A percentile compares a stretch with the other conserved stretches of the same genome.
Evolutionary conservation across 164 flowering plant genomes (phyloP).

Genomic region (Aristolochia californica): DNA sequence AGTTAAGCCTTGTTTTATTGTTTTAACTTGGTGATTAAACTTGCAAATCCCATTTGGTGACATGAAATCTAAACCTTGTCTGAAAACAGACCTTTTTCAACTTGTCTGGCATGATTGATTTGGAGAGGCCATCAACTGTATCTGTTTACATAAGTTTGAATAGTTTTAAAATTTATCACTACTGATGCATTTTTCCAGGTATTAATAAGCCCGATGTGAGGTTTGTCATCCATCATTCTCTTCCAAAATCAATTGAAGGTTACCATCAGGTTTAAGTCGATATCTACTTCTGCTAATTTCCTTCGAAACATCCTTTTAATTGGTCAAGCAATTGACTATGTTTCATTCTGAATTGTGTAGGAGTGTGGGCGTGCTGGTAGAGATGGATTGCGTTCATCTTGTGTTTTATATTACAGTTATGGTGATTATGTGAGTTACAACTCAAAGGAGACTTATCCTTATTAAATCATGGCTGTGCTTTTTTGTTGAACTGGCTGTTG

Average conservation of each 20-base stretch:
- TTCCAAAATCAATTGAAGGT: constrained; percentile 98
- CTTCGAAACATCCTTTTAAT: not conserved
- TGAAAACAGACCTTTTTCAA: too few species aligned
- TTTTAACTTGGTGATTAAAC: too few species aligned
- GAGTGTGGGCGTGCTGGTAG: constrained; percentile 99
- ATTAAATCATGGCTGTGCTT: not conserved
- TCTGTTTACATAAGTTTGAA: not conserved
- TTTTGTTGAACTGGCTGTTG: too few species aligned
- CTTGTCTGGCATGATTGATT: too few species aligned
- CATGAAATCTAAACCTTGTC: too few species aligned
- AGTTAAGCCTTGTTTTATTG: too few species aligned
- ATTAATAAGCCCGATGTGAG: constrained; percentile 97
- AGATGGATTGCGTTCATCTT: constrained; percentile 91
- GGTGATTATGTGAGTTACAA: constrained; percentile 78
- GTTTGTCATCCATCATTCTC: constrained; percentile 95
- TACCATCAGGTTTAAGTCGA: constrained; percentile 73
- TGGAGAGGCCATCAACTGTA: too few species aligned
- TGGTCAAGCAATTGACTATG: not conserved
- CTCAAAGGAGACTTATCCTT: not conserved
- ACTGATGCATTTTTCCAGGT: constrained; percentile 36
- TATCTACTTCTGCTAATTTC: not conserved
- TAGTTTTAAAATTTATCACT: not conserved
- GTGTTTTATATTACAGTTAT: constrained; percentile 86
- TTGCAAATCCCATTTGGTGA: too few species aligned
- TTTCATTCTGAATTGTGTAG: constrained; percentile 21